Base-by-base conservation (phyloP, 2,329 filamentous ascomycete genomes). In the Pseudogymnoascus sp. region DNA sequence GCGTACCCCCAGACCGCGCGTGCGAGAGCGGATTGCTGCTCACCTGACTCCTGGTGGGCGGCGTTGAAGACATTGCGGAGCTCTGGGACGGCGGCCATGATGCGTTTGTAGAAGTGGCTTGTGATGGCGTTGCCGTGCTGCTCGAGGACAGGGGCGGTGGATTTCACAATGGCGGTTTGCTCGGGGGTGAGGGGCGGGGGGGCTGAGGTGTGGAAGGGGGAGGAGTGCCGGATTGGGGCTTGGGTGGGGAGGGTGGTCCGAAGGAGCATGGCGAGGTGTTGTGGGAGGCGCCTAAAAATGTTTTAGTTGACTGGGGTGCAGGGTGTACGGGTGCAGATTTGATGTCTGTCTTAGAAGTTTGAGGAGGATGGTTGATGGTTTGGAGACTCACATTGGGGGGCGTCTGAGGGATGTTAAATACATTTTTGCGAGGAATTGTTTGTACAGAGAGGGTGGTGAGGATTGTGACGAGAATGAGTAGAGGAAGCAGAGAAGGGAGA, bases 81-180 rank as follows among this genome's bases (percentile, higher is more conserved):
- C 31, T 82, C 78, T 0, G 89, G 88, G 67, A 89, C 77, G 5
- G 83, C 84, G 14, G 66, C 67, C 23, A 92, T 79, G 77, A 92
- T 80, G 75, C 85, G 86, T 56, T 78, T 77, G 78, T 92, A 92
- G 77, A 92, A 91, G 66, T 82, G 77, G 1, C 78, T 79, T n/a
- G 88, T 91, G 75, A 92, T 90, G 60, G 80, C 77, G 16, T 78
- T 77, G 74, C 89, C 89, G 72, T 92, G 83, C 65, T 84, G 78
- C 67, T 84, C 82, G 5, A 92, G 80, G 21, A 91, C 81, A 1
- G 90, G 89, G 47, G 85, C 88, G 1, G 90, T 92, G 44, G 89
- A 80, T 75, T 91, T 92, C 78, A 93, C 86, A 68, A 88, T 85
- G 65, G 81, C 77, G 67, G 87, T 80, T 77, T 92, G 89, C 42